These are phyloP conservation scores for Scolecobasidium constrictum DNA, from an alignment of 2,329 filamentous ascomycete genomes.

Conservation along the genomic window DNA sequence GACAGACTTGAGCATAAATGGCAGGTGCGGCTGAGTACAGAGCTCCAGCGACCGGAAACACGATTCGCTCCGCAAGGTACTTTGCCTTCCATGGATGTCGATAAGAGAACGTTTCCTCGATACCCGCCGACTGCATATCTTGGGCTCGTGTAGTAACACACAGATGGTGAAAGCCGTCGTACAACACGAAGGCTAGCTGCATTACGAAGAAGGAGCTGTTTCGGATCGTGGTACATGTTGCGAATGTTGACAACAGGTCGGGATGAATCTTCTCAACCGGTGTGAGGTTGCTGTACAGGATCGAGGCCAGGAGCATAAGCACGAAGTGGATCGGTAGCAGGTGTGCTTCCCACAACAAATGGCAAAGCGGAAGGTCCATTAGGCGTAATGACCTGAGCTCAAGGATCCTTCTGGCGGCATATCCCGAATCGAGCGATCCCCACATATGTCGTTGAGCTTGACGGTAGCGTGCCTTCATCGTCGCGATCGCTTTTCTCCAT, in stretches of 20 bases:
- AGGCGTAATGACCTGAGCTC: constrained; percentile 11
- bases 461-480: constrained; percentile 56
- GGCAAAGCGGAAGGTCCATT: constrained; percentile 41
- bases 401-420: constrained; percentile 37
- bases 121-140: constrained; percentile 55
- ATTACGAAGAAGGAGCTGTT: constrained; percentile 52
- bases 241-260: constrained; percentile 48
- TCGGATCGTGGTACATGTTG: constrained; percentile 48
- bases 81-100: constrained; percentile 47
- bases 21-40: constrained; percentile 58
- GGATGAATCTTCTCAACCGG: constrained; percentile 41
- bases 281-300: constrained; percentile 47
- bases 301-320: constrained; percentile 51
- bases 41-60: constrained; percentile 55
- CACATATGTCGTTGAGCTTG: constrained; percentile 68
- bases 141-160: constrained; percentile 49
- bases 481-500: constrained; percentile 42
- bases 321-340: constrained; percentile 60
- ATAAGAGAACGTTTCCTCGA: constrained; percentile 23
- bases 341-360: constrained; percentile 64
- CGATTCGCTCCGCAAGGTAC: constrained; percentile 46
- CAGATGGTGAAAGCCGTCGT: constrained; percentile 55
- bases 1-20: constrained; percentile 55
- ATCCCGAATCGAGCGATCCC: constrained; percentile 61
- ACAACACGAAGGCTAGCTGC: constrained; percentile 52